A percentile compares a stretch with the other conserved stretches of the same genome.
Evolutionary conservation across 2,329 filamentous ascomycete genomes (phyloP).

Genomic region (Aspergillus aculeatus): DNA sequence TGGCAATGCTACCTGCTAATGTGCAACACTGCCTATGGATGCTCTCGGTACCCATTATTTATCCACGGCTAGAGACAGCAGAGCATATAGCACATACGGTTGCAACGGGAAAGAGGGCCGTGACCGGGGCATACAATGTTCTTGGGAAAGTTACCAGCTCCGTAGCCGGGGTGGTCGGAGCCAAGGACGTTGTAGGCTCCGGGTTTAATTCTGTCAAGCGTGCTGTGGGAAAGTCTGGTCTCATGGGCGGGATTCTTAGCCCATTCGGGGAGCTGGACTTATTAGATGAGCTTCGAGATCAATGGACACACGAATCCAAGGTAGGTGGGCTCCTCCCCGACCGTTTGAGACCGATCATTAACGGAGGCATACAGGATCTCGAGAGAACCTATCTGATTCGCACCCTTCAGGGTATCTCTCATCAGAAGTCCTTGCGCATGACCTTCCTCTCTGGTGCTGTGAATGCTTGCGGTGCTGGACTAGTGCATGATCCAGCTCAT

Average conservation of each 20-base stretch:
- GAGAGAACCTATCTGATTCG: slow-evolving; percentile 95
- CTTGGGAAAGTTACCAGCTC: slow-evolving; percentile 93
- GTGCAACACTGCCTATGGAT: slow-evolving; percentile 98
- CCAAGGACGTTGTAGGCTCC: slow-evolving; percentile 86
- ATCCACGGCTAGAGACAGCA: slow-evolving; percentile 85
- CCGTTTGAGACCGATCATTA: background rate
- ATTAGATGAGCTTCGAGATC: slow-evolving; percentile 88
- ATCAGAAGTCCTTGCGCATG: slow-evolving; percentile 94
- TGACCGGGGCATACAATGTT: slow-evolving; percentile 94
- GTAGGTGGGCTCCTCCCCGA: slow-evolving; percentile 23
- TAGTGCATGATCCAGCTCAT: slow-evolving; percentile 89
- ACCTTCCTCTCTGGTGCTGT: slow-evolving; percentile 92
- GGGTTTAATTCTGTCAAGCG: slow-evolving; percentile 96
- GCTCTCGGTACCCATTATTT: slow-evolving; percentile 85
- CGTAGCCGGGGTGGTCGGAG: slow-evolving; percentile 91
- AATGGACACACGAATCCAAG: slow-evolving; percentile 98
- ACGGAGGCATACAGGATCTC: slow-evolving; percentile 60
- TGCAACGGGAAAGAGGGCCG: slow-evolving; percentile 91
- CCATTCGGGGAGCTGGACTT: slow-evolving; percentile 96
- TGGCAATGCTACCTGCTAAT: slow-evolving; percentile 83
- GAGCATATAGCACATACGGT: slow-evolving; percentile 90
- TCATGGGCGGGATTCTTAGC: slow-evolving; percentile 94
- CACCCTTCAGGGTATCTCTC: slow-evolving; percentile 89
- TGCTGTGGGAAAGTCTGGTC: slow-evolving; percentile 87
- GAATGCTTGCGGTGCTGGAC: slow-evolving; percentile 84